Evolutionary conservation across 2,329 filamentous ascomycete species (phyloP).

Genomic region (Sarocladiaceae sp.): DNA sequence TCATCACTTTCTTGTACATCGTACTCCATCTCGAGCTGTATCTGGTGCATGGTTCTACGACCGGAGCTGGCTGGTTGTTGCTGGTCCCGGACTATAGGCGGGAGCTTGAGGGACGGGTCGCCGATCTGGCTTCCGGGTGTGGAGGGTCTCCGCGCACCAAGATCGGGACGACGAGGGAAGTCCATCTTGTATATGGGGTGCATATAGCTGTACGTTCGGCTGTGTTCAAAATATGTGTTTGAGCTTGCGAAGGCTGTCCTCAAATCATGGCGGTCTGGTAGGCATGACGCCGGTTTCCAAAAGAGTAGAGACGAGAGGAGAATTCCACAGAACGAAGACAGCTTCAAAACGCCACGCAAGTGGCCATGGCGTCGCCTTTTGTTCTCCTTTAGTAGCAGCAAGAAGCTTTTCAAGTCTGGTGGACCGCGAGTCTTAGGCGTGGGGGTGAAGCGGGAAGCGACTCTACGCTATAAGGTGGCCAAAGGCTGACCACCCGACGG

Average conservation of each 20-base stretch:
- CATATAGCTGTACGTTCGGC: too few species aligned
- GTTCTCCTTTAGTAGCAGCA: not conserved
- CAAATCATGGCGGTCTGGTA: not conserved
- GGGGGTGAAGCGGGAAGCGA: not conserved
- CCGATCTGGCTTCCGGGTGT: slow-evolving; percentile 5
- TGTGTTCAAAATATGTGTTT: not conserved
- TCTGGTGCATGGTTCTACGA: slow-evolving; percentile 18
- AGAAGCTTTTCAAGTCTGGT: too few species aligned
- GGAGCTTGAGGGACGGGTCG: slow-evolving; percentile 13
- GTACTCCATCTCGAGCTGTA: slow-evolving; percentile 15
- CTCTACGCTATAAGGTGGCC: not conserved
- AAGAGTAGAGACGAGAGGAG: too few species aligned
- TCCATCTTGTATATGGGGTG: not conserved
- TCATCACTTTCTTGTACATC: slow-evolving; percentile 16
- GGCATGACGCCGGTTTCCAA: not conserved
- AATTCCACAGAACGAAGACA: not conserved
- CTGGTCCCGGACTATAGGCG: slow-evolving; percentile 15
- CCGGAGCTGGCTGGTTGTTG: slow-evolving; percentile 10
- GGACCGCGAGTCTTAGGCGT: not conserved
- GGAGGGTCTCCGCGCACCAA: slow-evolving; percentile 1
- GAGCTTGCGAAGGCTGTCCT: not conserved
- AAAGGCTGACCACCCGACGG: not conserved
- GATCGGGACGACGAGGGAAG: not conserved
- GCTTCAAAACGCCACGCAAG: not conserved
- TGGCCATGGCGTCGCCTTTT: not conserved